Base-by-base conservation (phyloP, 768 basidiomycete genomes). In the Coprinopsis strossmayeri region DNA sequence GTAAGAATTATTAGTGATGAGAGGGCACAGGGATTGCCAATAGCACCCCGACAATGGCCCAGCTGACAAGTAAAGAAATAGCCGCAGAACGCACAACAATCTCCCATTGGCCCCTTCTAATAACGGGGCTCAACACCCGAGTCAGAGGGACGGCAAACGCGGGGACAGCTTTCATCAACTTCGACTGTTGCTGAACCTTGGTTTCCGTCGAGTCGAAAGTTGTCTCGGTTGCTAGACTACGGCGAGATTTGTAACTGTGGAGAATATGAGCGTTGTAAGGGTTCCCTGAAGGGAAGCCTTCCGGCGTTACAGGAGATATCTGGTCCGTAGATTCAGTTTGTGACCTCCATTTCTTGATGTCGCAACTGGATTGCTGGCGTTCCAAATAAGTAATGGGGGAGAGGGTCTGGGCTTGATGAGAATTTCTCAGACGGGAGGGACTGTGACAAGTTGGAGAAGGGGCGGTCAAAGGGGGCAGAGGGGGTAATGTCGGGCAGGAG, bases 41-140 rank as follows among this genome's bases (percentile, higher is more conserved):
- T 39, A 77, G 53, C 34, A 54, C 51, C 1, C 69, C 75, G 5
- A 76, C 54, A 11, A 76, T 45, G 7, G 65, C 40, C 68, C 70
- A 74, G 44, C 65, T 65, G 35, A 74, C 46, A 12, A 82, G 23
- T 20, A 78, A 64, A 0, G 78, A 78, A 9, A 80, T 55, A 0
- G 68, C 24, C 37, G 69, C 71, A 2, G 82, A 82, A 30, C 84
- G 70, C 23, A 85, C 67, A 25, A 90, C 84, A 24, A 91, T 83
- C 64, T 90, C 87, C 89, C 88, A 91, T 56, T 91, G 89, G 2
- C 79, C 86, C n/a, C 89, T 74, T 45, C 78, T 73, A 44, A 90
- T 78, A 48, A 83, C 71, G 13, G 85, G 81, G 51, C 76, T 85
- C 43, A 85, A 70, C 18, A 91, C 70, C 34, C 71, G 73, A 35